Conservation (phyloP, 2,329 filamentous ascomycete genomes). For the Ascochyta koolunga region DNA sequence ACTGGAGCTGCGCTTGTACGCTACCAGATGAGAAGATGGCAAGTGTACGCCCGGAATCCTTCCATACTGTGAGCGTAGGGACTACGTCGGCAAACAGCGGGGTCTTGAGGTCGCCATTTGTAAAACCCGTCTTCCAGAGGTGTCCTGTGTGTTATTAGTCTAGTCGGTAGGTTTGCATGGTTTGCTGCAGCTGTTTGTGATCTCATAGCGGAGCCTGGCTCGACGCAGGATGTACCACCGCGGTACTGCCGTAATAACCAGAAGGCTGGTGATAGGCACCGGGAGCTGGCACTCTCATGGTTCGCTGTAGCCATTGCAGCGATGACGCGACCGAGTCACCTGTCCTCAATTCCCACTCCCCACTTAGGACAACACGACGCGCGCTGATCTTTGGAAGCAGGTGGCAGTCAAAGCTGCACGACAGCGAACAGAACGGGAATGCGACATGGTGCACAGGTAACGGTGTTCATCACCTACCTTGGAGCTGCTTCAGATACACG, state of each 20-base stretch:
- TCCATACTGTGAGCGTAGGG: conserved; percentile 67
- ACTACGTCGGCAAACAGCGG: conserved; percentile 77
- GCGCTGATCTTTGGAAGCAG: conserved; percentile 27
- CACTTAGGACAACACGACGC: conserved; percentile 27
- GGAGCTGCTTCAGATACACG: conserved; percentile 77
- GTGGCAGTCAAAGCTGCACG: conserved; percentile 6
- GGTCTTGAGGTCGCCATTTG: conserved; percentile 70
- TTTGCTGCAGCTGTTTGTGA: conserved; percentile 6
- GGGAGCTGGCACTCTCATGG: conserved; percentile 13
- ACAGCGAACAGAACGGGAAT: conserved; percentile 13
- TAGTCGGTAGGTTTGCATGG: conserved; percentile 15
- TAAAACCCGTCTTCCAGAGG: conserved; percentile 78
- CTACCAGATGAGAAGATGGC: conserved; percentile 85
- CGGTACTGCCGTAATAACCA: conserved; percentile 6
- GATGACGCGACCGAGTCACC: conserved; percentile 30
- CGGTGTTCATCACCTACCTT: conserved; percentile 51
- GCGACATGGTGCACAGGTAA: conserved; percentile 20
- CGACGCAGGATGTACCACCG: conserved; percentile 8
- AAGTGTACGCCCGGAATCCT: conserved; percentile 59
- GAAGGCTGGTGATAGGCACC: neutral
- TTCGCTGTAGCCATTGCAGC: conserved; percentile 32
- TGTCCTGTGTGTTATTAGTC: conserved; percentile 57
- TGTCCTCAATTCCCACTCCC: conserved; percentile 24
- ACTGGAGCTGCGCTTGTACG: conserved; percentile 78
- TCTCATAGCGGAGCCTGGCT: conserved; percentile 20